Conservation (phyloP, 2,329 filamentous ascomycete species). For the Sarocladium kiliense region DNA sequence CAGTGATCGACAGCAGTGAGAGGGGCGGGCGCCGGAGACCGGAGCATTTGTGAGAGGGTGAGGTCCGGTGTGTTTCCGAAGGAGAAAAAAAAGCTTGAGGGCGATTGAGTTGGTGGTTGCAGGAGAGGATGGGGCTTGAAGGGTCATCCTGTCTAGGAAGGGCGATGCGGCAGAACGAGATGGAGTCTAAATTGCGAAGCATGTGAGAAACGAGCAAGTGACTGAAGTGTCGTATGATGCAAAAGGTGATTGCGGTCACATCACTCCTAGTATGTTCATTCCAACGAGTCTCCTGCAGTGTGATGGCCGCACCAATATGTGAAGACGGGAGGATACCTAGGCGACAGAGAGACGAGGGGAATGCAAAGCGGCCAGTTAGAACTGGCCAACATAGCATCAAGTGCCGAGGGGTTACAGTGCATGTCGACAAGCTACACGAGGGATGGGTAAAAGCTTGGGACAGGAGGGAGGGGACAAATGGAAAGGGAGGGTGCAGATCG, state of each 20-base stretch:
- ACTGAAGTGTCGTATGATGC: no score
- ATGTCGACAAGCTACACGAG: not conserved
- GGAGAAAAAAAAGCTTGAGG: conserved; percentile 1
- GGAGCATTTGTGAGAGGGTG: not conserved
- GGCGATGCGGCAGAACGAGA: no score
- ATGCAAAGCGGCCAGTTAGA: not conserved
- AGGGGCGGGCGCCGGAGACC: not conserved
- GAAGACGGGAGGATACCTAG: no score
- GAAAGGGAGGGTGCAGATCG: not conserved
- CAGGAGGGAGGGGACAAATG: not conserved
- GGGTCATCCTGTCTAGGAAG: no score
- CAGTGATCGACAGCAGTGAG: not conserved
- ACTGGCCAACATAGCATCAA: not conserved
- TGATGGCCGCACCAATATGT: no score
- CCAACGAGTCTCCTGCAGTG: no score
- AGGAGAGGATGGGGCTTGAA: not conserved
- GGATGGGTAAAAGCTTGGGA: not conserved
- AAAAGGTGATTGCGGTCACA: no score
- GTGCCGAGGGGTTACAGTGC: conserved; percentile 5
- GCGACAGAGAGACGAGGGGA: not conserved
- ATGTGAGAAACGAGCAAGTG: not conserved
- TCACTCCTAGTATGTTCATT: no score
- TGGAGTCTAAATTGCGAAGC: not conserved
- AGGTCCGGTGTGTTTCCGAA: not conserved
- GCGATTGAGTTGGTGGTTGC: conserved; percentile 3